Conservation (phyloP, 345 rosid species). For the Syzygium aromaticum region DNA sequence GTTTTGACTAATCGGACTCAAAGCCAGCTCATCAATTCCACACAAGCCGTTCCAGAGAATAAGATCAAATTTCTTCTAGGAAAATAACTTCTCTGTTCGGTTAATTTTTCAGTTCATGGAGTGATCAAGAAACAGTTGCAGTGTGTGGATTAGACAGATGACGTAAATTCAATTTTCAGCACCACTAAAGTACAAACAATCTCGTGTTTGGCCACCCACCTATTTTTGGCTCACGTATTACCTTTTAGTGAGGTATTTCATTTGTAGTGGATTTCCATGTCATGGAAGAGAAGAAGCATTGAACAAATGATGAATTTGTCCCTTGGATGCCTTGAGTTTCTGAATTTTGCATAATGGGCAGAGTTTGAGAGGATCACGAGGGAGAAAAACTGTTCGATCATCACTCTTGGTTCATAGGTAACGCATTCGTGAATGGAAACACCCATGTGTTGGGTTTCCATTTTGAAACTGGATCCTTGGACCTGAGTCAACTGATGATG, state of each 20-base stretch:
- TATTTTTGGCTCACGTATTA: background rate
- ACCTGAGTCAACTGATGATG: background rate
- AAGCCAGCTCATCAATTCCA: background rate
- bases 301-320: background rate
- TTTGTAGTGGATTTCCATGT: background rate
- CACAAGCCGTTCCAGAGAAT: background rate
- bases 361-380: background rate
- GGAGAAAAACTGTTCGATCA: background rate
- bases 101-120: background rate
- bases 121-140: background rate
- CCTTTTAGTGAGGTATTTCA: background rate
- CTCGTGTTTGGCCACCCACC: background rate
- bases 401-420: background rate
- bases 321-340: background rate
- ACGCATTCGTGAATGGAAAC: no score
- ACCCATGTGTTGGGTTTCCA: no score
- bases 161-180: background rate
- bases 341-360: background rate
- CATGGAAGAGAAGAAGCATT: background rate
- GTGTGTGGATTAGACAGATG: background rate
- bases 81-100: background rate
- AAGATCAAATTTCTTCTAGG: background rate
- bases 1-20: background rate
- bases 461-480: no score
- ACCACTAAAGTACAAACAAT: background rate